Evolutionary conservation across 164 flowering plant genomes (phyloP), one percentile per base, ranked within the genome.

Genomic region (Umbilicus rupestris): DNA sequence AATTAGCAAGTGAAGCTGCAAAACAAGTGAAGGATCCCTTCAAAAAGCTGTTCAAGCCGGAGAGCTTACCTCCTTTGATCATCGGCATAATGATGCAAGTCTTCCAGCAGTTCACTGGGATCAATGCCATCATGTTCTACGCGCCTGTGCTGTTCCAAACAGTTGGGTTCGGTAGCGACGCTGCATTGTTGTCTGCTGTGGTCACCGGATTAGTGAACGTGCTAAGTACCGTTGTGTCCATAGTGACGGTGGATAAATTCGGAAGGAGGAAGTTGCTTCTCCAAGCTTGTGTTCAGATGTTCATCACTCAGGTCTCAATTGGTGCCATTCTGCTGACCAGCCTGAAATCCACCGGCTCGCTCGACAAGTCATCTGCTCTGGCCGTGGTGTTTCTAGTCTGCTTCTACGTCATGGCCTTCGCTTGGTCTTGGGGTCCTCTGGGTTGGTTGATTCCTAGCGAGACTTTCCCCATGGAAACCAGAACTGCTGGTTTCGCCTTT

Each of bases 361-460:
- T 85, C 0, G 37, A 52, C 2, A 63, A 58, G 3, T 45, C 64
- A 1, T 66, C 68, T 10, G 82, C 84, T 1, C 5, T 65, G 0
- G 19, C 67, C 0, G 85, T 85, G 64, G 87, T 85, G 64, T 19
- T 77, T 1, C 74, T 81, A 0, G 84, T 85, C 20, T 85, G 86
- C 31, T 1, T 75, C 0, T 85, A 45, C 42, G 86, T 85, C 12
- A 69, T 72, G 74, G 68, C 78, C 0, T 85, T 85, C 50, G 87
- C 89, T 0, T 85, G 85, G 89, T 85, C 89, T 28, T 83, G 89
- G 89, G 89, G 89, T 0, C 89, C 89, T 24, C 72, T 85, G 0
- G 89, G 89, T 3, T 85, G 89, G 89, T 69, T 85, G 66, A 82
- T 85, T 24, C 90, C 90, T 0, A 83, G 86, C 58, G 86, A 83